phyloP scores from a whole-genome alignment of 2,329 filamentous ascomycete species.

The Cladosporium sp. region DNA sequence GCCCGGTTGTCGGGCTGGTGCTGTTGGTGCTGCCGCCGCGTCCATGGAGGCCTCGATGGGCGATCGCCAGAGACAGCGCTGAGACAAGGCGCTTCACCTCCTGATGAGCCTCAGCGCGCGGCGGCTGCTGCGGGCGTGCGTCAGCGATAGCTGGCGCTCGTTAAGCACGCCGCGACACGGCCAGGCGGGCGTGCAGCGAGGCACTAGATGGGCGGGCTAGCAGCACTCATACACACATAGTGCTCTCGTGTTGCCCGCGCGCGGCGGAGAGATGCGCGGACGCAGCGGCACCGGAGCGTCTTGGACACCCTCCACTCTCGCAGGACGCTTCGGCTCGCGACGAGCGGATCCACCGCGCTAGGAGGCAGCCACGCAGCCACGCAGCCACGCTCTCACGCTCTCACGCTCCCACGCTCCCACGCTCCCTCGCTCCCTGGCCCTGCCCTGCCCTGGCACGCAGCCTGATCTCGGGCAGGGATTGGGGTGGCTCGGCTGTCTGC shows the following conservation, averaged over 20 bases:
- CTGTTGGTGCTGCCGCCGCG: no score
- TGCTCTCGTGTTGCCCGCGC: no score
- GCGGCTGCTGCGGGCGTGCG: slow-evolving; percentile 6
- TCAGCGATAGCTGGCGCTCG: slow-evolving; percentile 4
- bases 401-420: no score
- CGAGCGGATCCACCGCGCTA: background rate
- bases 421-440: slow-evolving; percentile 2
- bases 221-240: no score
- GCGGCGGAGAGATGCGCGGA: no score
- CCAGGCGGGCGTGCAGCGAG: slow-evolving; percentile 2
- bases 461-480: background rate
- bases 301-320: background rate
- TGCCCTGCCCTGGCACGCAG: background rate
- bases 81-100: slow-evolving; percentile 9
- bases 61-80: slow-evolving; percentile 10
- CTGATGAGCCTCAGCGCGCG: slow-evolving; percentile 5
- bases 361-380: background rate
- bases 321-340: slow-evolving; percentile 6
- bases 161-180: background rate
- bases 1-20: slow-evolving; percentile 1
- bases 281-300: no score
- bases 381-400: no score
- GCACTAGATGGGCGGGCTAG: background rate
- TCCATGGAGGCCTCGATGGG: background rate
- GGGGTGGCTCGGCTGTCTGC: slow-evolving; percentile 1